These are phyloP conservation scores for Apiotrichum brassicae DNA, from an alignment of 1,284 basidiomycete species.

Conservation along the genomic window DNA sequence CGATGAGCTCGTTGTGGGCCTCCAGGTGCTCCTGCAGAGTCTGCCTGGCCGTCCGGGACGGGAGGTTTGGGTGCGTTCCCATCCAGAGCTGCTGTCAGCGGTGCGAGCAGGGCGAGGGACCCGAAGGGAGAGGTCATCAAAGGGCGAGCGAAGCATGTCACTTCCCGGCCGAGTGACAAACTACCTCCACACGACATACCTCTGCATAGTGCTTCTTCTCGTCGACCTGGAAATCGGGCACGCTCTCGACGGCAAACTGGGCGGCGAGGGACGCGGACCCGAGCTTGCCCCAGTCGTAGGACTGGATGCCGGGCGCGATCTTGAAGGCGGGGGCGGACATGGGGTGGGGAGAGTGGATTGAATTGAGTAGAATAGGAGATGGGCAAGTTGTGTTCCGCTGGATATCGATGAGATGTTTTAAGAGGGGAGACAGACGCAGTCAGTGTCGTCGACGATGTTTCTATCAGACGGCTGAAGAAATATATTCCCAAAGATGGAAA, in stretches of 20 bases:
- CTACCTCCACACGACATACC: constrained; percentile 50
- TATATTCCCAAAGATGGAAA: too few species aligned
- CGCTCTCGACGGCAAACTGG: constrained; percentile 50
- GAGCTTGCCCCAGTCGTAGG: constrained; percentile 56
- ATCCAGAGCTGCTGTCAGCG: constrained; percentile 74
- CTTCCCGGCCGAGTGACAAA: too few species aligned
- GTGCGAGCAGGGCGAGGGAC: neutral
- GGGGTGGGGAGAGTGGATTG: too few species aligned
- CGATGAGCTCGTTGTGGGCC: constrained; percentile 57
- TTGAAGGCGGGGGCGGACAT: constrained; percentile 35
- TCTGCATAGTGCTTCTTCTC: constrained; percentile 60
- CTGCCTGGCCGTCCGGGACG: constrained; percentile 59
- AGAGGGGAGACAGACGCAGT: too few species aligned
- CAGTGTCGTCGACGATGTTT: too few species aligned
- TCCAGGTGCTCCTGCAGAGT: constrained; percentile 60
- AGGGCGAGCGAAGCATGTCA: neutral
- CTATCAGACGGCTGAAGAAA: too few species aligned
- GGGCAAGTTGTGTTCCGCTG: too few species aligned
- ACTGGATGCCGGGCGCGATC: constrained; percentile 42
- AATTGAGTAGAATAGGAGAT: too few species aligned
- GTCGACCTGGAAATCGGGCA: constrained; percentile 53
- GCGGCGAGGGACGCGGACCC: constrained; percentile 52
- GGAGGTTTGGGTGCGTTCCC: constrained; percentile 90
- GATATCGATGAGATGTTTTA: too few species aligned
- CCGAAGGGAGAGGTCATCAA: neutral